Base-by-base conservation (phyloP, 306 rosid genomes). In the Citrullus mucosospermus region DNA sequence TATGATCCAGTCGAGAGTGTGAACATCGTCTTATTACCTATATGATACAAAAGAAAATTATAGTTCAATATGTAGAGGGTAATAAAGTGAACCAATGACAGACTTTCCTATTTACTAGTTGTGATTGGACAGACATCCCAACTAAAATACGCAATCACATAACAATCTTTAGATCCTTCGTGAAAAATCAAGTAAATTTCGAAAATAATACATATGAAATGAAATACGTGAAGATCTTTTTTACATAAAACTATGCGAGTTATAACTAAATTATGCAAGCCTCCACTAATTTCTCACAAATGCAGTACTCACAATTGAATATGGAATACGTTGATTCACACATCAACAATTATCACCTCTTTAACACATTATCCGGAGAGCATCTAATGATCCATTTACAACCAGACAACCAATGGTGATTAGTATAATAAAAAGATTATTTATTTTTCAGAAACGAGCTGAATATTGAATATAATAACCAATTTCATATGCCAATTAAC, bases 1-100 rank as follows among this genome's bases (percentile, higher is more conserved):
- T 50, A 73, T 73, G 77, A 73, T 30, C 30, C 46, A 73, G 44
- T 68, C 16, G 11, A 30, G 44, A 30, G 41, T 44, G 38, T 70
- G 76, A 71, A 48, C 58, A 71, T 11, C 60, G 55, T 25, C n/a
- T 48, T 43, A 69, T 69, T 50, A 82, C 78, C 18, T 56, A 56
- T 73, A 36, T 69, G 61, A 58, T 77, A 32, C 66, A 53, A 25
- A 78, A 60, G 34, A 22, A 46, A 59, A 50, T 10, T 22, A 65
- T 18, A 17, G 38, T 61, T 48, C 75, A 48, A 79, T 82, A 56
- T 11, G 13, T 43, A 39, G 75, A 69, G n/a, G 36, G 11, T 43
- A 44, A 39, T 69, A 44, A 43, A 20, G 22, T 44, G 55, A 41
- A 22, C 56, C 9, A 69, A 12, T 69, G 55, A 5, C 30, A 41